Evolutionary conservation across 1,284 basidiomycete genomes (phyloP), one percentile per base, ranked within the genome.

Genomic region (Phenoliferia sp.): DNA sequence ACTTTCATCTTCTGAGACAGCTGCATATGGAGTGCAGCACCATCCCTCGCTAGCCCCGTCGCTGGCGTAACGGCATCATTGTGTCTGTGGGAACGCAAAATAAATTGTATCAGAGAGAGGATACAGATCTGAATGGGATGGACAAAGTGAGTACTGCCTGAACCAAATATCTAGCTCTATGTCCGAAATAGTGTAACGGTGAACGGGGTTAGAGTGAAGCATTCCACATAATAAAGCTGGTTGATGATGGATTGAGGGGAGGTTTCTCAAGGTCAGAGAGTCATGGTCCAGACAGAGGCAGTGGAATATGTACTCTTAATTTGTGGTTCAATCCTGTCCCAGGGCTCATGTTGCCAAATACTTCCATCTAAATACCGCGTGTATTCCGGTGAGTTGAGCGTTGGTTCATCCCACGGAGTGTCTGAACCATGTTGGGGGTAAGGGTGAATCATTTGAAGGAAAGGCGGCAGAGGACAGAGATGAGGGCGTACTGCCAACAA

Each of bases 351-450:
- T 0, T 4, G 44, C 48, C 22, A 36, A 62, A 95, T 86, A 63
- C 88, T 82, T 2, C 93, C 93, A 0, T 84, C 84, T 2, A 89
- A 76, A 78, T 90, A 99, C 9, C 86, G 85, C 32, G 80, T 78
- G 78, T 86, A 99, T 79, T 99, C 95, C 2, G 86, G 85, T 69
- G 90, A 92, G 28, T 84, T 82, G 0, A 80, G 77, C 0, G 93
- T 93, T 3, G 95, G 94, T 77, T 96, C 90, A 77, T 98, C 95
- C 95, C 95, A 99, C 1, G 95, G 96, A 0, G 95, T 98, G 77
- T 96, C 93, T 96, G 66, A 0, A 59, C 26, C 22, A 44, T 28
- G 16, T 29, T 17, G 3, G n/a, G 39, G 39, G 39, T 44, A 44
- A 52, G 22, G 57, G 34, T 56, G 54, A 48, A 26, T 9, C 57